Base-by-base conservation (phyloP, 495 filamentous ascomycete species). In the Saxispiralis lemnorum region DNA sequence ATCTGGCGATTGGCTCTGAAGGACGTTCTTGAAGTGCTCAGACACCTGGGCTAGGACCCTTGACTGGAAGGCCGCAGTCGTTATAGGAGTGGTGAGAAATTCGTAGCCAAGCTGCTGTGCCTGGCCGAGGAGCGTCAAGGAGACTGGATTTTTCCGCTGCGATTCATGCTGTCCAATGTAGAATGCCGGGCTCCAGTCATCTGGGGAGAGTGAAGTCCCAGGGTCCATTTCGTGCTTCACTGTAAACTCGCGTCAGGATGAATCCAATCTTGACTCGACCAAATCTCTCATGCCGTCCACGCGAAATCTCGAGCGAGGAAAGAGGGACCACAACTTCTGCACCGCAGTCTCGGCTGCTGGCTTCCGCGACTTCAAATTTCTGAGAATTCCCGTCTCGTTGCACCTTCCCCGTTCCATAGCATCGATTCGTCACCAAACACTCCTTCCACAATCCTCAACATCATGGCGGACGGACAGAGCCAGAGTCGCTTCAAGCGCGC, bases 81-180 rank as follows among this genome's bases (percentile, higher is more conserved):
- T 94, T 51, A 97, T 85, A 9, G 83, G 81, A 0, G 75, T 78
- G 0, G 88, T 94, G 53, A 93, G 71, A 70, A 93, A 83, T 59
- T 89, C 79, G 73, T 96, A 96, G 83, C 96, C 47, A 48, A 47
- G 31, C 18, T 41, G 9, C 17, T 85, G 75, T 1, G 83, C 75
- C 48, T 76, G 72, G 31, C 65, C 66, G 48, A 92, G 71, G 40
- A 80, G 64, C 45, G 72, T 56, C 13, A 75, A 60, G 7, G 74
- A 74, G 44, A 87, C 73, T 16, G 72, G 66, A 35, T 72, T 54
- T 2, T 61, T 56, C 7, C 83, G 70, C 28, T 70, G 71, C 7
- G 70, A 73, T 55, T 93, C 79, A 71, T 94, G 82, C 41, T 93
- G 81, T 35, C 84, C 86, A 45, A 93, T 70, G 51, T 78, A 87